Conservation (phyloP, 2,329 filamentous ascomycete species). For the Aureobasidium sp. region DNA sequence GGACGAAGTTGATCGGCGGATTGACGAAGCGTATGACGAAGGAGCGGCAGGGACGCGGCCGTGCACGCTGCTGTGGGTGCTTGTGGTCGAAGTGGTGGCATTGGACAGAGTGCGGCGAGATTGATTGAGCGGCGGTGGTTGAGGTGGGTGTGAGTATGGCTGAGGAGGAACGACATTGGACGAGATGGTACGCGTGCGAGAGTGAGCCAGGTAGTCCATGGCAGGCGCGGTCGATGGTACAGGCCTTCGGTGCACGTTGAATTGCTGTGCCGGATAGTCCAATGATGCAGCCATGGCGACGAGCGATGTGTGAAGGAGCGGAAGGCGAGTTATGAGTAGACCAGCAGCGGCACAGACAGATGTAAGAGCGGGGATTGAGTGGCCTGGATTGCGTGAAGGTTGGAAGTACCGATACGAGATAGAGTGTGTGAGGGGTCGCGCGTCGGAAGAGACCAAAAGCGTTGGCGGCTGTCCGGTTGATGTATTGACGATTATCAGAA, state of each 20-base stretch:
- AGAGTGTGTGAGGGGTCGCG: slow-evolving; percentile 3
- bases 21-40: slow-evolving; percentile 30
- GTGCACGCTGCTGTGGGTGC: slow-evolving; percentile 25
- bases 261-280: slow-evolving; percentile 14
- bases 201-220: slow-evolving; percentile 29
- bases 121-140: slow-evolving; percentile 11
- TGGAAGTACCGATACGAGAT: slow-evolving; percentile 1
- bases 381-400: neutral
- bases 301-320: neutral
- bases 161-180: slow-evolving; percentile 19
- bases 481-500: neutral
- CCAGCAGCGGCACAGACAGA: neutral
- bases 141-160: slow-evolving; percentile 20
- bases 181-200: slow-evolving; percentile 34
- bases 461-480: neutral
- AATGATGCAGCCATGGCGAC: slow-evolving; percentile 16
- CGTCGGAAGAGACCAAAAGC: neutral
- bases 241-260: slow-evolving; percentile 16
- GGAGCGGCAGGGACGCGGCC: slow-evolving; percentile 41
- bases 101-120: slow-evolving; percentile 54
- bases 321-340: neutral
- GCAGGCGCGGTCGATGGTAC: slow-evolving; percentile 12
- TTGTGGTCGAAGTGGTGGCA: slow-evolving; percentile 59
- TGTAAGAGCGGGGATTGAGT: neutral
- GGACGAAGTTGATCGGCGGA: slow-evolving; percentile 69